A percentile compares a stretch with the other conserved stretches of the same genome.
Evolutionary conservation across 345 rosid genomes (phyloP).

Genomic region (Zanthoxylum bungeanum): DNA sequence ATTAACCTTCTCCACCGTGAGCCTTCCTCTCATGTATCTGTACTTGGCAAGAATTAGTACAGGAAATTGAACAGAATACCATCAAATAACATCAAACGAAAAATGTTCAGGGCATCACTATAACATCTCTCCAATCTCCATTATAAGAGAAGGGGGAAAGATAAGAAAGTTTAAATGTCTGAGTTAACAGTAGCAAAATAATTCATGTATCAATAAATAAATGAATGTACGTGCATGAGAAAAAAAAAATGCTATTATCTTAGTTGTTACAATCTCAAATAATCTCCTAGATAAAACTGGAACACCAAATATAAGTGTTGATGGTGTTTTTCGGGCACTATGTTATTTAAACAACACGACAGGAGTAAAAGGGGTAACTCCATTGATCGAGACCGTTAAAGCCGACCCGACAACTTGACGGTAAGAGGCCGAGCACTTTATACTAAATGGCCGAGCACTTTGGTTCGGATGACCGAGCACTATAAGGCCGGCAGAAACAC

Average conservation of each 20-base stretch:
- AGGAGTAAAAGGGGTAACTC: no score
- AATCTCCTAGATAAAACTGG: background rate
- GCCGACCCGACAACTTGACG: no score
- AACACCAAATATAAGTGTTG: background rate
- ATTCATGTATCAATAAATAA: background rate
- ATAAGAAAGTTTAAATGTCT: background rate
- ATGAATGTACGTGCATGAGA: background rate
- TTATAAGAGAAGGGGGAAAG: background rate
- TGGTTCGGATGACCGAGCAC: no score
- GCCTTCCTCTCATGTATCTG: constrained; percentile 97
- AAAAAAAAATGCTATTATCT: background rate
- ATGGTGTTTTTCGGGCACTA: no score
- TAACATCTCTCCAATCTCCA: no score
- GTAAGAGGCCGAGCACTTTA: no score
- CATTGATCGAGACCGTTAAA: no score
- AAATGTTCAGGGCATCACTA: background rate
- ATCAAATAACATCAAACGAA: background rate
- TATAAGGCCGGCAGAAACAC: no score
- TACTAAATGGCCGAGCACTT: no score
- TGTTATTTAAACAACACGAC: no score
- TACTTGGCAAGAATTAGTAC: constrained; percentile 9
- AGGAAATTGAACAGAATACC: background rate
- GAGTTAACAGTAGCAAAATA: background rate
- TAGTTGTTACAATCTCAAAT: background rate
- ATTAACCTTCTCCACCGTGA: constrained; percentile 83